phyloP scores from a whole-genome alignment of 2,329 filamentous ascomycete species.

The Paraphoma chrysanthemicola region DNA sequence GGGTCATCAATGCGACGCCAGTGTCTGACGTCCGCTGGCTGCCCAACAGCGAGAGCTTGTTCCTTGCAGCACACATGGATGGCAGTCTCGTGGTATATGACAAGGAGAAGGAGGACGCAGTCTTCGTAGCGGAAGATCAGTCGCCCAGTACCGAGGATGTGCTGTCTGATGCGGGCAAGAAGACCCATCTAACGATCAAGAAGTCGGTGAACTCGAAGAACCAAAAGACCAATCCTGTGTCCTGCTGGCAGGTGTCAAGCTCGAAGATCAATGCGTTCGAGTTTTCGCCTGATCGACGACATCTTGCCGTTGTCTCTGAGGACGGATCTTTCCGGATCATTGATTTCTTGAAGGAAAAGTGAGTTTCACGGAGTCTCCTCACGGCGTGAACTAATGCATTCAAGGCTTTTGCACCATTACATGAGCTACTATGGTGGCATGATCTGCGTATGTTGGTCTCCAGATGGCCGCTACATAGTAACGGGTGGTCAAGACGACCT shows the following conservation, averaged over 20 bases:
- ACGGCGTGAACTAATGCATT: background rate
- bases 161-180: conserved; percentile 41
- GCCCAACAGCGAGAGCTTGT: conserved; percentile 90
- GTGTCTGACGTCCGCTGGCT: conserved; percentile 92
- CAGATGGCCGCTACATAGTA: conserved; percentile 93
- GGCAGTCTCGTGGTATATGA: conserved; percentile 93
- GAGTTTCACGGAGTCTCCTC: conserved; percentile 39
- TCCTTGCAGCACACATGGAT: conserved; percentile 90
- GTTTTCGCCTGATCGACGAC: conserved; percentile 87
- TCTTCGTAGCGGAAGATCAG: conserved; percentile 74
- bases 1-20: conserved; percentile 83
- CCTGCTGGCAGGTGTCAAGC: conserved; percentile 90
- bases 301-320: conserved; percentile 89
- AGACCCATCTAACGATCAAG: conserved; percentile 69
- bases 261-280: conserved; percentile 89
- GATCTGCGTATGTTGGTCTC: conserved; percentile 95
- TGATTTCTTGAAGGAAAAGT: conserved; percentile 91
- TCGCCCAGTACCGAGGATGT: conserved; percentile 29
- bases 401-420: conserved; percentile 83
- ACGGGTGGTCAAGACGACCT: conserved; percentile 96
- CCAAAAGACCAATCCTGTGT: conserved; percentile 91
- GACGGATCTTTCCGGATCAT: conserved; percentile 90
- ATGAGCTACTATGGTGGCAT: conserved; percentile 93
- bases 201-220: conserved; percentile 95
- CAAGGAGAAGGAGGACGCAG: conserved; percentile 91